A percentile compares a stretch with the other conserved stretches of the same genome.
phyloP scores from a whole-genome alignment of 2,329 filamentous ascomycete genomes.

The Venturia oleaginea region DNA sequence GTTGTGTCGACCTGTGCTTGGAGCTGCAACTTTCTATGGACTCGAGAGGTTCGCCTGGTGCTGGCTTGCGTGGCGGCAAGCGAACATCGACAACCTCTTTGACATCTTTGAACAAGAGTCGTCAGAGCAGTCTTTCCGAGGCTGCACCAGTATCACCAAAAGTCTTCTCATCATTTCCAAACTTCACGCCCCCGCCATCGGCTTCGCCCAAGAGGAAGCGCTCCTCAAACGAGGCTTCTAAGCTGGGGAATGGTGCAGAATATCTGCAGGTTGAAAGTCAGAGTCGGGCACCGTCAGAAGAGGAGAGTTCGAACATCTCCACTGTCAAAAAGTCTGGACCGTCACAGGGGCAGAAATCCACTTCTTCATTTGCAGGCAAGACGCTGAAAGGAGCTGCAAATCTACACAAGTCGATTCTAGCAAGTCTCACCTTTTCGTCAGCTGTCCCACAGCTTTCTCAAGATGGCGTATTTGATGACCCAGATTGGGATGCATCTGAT shows the following conservation, averaged over 20 bases:
- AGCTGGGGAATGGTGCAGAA: not conserved
- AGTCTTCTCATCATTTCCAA: constrained; percentile 12
- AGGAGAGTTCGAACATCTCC: not conserved
- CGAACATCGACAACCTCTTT: constrained; percentile 1
- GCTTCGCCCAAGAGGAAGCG: constrained; percentile 7
- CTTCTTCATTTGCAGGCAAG: constrained; percentile 9
- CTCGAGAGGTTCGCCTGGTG: constrained; percentile 4
- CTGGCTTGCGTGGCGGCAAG: constrained; percentile 4
- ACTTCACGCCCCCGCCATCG: constrained; percentile 4
- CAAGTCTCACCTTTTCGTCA: not conserved
- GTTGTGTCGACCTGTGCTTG: not conserved
- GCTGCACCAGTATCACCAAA: constrained; percentile 10
- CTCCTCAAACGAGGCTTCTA: constrained; percentile 5
- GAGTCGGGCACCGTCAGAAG: not conserved
- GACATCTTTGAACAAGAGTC: constrained; percentile 3
- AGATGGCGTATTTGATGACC: constrained; percentile 11
- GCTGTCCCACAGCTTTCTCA: not conserved
- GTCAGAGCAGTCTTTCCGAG: constrained; percentile 8
- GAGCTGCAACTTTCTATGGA: not conserved
- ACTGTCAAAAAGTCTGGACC: not conserved
- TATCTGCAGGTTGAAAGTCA: not conserved
- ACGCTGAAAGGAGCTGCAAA: constrained; percentile 10
- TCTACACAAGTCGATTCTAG: constrained; percentile 12
- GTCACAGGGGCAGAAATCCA: not conserved
- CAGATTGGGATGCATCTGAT: constrained; percentile 11